Evolutionary conservation across 202 grass and related monocot species (phyloP).

Genomic region (Carex arenaria): DNA sequence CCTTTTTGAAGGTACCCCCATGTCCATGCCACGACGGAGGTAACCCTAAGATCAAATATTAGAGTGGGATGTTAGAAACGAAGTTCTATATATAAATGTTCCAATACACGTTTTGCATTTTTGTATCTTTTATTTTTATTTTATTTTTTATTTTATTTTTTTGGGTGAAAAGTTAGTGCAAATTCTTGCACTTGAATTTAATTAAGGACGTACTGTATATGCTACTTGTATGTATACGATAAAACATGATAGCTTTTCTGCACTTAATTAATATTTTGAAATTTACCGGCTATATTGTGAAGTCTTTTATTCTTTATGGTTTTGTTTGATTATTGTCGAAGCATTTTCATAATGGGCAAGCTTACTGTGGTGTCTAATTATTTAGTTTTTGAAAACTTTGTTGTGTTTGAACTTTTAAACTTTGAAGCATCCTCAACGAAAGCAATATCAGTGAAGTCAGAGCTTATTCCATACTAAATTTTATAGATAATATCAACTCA

Average conservation of each 20-base stretch:
- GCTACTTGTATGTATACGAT: not conserved
- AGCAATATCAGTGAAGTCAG: not conserved
- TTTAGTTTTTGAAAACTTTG: not conserved
- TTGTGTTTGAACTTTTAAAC: not conserved
- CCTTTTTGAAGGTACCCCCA: conserved; percentile 69
- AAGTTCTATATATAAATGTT: not conserved
- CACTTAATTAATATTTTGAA: not conserved
- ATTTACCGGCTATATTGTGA: not conserved
- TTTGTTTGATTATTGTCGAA: not conserved
- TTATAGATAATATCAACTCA: not conserved
- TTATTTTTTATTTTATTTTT: not conserved
- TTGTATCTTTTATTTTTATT: not conserved
- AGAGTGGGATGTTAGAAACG: not conserved
- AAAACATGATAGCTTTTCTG: not conserved
- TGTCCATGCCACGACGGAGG: conserved; percentile 66
- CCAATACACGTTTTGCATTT: not conserved
- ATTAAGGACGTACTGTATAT: not conserved
- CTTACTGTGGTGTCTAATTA: not conserved
- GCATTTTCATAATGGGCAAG: not conserved
- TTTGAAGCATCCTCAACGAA: not conserved
- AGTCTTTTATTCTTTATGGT: not conserved
- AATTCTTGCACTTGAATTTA: not conserved
- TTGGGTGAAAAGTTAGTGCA: not conserved
- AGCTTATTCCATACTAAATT: not conserved
- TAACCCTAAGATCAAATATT: conserved; percentile 15